Conservation (phyloP, 148 eudicot genomes). For the Rhododendron vialii region DNA sequence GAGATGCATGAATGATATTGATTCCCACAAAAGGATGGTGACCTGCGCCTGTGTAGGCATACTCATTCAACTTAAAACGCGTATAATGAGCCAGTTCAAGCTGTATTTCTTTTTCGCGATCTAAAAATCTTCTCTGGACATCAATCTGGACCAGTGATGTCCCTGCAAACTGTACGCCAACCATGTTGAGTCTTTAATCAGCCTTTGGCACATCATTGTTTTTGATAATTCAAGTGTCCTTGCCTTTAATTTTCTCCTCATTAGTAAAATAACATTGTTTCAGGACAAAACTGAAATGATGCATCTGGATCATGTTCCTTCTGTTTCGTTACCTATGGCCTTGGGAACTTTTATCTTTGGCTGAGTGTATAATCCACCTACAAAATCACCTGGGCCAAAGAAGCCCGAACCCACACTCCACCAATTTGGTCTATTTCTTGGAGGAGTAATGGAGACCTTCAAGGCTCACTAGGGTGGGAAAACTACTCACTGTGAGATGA, state of each 20-base stretch:
- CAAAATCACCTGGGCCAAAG: not conserved
- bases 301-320: not conserved
- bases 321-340: not conserved
- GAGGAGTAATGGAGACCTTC: not conserved
- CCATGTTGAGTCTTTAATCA: not conserved
- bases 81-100: not conserved
- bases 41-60: not conserved
- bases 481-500: not conserved
- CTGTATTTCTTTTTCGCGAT: not conserved
- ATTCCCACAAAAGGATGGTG: not conserved
- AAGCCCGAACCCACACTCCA: not conserved
- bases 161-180: not conserved
- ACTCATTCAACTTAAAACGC: not conserved
- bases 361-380: not conserved
- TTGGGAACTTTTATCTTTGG: not conserved
- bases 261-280: not conserved
- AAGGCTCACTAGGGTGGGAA: not conserved
- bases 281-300: not conserved
- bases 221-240: not conserved
- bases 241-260: not conserved
- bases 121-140: not conserved
- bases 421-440: not conserved
- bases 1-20: not conserved
- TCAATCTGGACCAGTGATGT: not conserved
- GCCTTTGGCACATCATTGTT: slow-evolving; percentile 5